These are phyloP conservation scores for Fraxinus albicans DNA, from an alignment of 305 asterid species.

Conservation along the genomic window DNA sequence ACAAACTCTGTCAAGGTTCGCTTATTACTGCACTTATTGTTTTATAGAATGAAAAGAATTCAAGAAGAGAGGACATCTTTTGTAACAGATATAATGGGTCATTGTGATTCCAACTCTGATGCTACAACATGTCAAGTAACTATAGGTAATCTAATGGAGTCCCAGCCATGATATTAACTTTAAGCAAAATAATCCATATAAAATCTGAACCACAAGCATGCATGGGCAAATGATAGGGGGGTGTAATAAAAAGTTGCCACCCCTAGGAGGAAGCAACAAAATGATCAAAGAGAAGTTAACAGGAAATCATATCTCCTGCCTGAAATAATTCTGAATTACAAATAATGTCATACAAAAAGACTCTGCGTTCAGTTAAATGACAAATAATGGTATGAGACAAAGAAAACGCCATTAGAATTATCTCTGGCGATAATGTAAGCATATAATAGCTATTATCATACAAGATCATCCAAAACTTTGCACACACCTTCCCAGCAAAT, in stretches of 20 bases:
- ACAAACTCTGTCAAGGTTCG: background rate
- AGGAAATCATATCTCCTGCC: background rate
- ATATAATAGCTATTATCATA: conserved; percentile 2
- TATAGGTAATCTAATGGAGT: background rate
- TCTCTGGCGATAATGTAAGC: background rate
- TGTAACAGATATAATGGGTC: background rate
- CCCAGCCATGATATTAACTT: background rate
- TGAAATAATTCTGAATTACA: background rate
- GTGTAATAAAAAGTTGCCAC: background rate
- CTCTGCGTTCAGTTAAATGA: background rate
- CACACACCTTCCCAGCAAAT: conserved; percentile 89
- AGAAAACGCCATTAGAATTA: background rate
- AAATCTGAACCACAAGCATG: background rate
- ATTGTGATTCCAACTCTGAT: background rate
- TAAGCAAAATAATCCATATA: background rate
- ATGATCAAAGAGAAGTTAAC: background rate
- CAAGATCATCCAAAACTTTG: conserved; percentile 18
- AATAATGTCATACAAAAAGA: background rate
- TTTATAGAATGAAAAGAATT: conserved; percentile 1
- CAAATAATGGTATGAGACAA: background rate
- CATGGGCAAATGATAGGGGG: background rate
- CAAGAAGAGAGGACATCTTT: background rate
- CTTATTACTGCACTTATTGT: background rate
- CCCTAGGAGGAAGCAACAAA: background rate
- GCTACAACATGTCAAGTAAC: background rate